These are phyloP conservation scores for Ascochyta lentis DNA, from an alignment of 2,329 filamentous ascomycete species.

Conservation along the genomic window DNA sequence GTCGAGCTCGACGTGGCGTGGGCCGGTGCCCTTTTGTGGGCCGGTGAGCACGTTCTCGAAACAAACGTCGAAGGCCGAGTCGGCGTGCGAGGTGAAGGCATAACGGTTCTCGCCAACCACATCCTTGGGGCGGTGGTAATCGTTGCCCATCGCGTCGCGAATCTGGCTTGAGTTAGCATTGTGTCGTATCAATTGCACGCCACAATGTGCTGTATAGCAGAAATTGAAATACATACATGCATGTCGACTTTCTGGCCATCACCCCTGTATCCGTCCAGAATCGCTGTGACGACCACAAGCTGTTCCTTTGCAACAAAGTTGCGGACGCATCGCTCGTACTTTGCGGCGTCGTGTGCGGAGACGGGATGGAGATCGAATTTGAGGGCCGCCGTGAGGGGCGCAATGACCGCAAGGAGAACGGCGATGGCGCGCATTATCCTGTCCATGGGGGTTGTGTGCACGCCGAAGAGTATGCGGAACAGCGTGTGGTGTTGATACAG, in stretches of 20 bases:
- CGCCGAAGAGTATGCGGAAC: slow-evolving; percentile 24
- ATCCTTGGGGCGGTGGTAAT: slow-evolving; percentile 91
- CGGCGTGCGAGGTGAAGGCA: slow-evolving; percentile 90
- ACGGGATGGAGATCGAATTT: slow-evolving; percentile 91
- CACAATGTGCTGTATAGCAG: background rate
- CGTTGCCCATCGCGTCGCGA: slow-evolving; percentile 92
- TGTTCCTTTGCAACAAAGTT: slow-evolving; percentile 95
- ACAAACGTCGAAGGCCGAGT: slow-evolving; percentile 95
- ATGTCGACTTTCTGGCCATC: slow-evolving; percentile 95
- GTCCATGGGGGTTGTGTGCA: slow-evolving; percentile 39
- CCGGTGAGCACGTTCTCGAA: slow-evolving; percentile 83
- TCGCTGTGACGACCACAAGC: slow-evolving; percentile 93
- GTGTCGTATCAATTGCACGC: background rate
- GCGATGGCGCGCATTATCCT: slow-evolving; percentile 42
- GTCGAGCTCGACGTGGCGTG: slow-evolving; percentile 84
- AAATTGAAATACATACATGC: slow-evolving; percentile 68
- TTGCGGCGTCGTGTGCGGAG: slow-evolving; percentile 64
- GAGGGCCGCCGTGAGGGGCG: slow-evolving; percentile 67
- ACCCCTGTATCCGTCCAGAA: slow-evolving; percentile 80
- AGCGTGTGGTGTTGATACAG: slow-evolving; percentile 23
- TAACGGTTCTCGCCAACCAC: slow-evolving; percentile 90
- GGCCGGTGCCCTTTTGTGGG: slow-evolving; percentile 44
- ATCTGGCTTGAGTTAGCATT: slow-evolving; percentile 65
- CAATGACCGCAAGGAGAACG: slow-evolving; percentile 47
- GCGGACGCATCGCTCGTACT: slow-evolving; percentile 86